Base-by-base conservation (phyloP, 805 yeast genomes). In the Kodamaea sagamina region DNA sequence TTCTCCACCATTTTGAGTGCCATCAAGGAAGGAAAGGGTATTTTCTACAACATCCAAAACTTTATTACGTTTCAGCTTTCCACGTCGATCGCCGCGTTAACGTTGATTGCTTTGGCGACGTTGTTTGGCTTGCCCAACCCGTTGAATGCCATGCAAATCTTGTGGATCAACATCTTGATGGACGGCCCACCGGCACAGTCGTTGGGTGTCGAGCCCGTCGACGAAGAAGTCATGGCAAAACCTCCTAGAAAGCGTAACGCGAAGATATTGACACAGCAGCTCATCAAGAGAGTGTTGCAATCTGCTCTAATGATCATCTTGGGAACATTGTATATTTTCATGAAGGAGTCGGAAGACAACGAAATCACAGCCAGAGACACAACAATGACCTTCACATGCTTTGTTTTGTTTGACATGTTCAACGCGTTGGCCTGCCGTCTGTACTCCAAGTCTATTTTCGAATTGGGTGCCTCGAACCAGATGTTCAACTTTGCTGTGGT, bases 111-210 rank as follows among this genome's bases (percentile, higher is more conserved):
- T 1, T 71, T 90, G 50, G 77, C 96, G 1, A 92, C 98, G 1
- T 68, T 90, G 43, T 82, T 90, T 58, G 87, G 87, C 46, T 74
- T 92, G 47, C 96, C 97, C 39, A 90, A 89, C 54, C 99, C 99
- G 8, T 75, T 92, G 54, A 92, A 92, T 61, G 97, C 99, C 21
- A 92, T 92, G 99, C 98, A 93, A 72, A 93, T 92, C 55, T 72
- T 92, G 56, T 92, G 98, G 97, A 92, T 92, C 62, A 92, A 92
- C 62, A 93, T 92, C 49, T 75, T 92, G 45, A 92, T 92, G 99
- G 99, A 92, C 68, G 99, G 99, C 1, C 99, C 99, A 8, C 99
- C 99, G 3, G 98, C 98, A 1, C 99, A 92, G 68, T 86, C 96
- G 0, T 72, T 92, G 34, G 99, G 99, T 46, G 98, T 93, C 24